Evolutionary conservation across 2,329 filamentous ascomycete genomes (phyloP).

Genomic region (Paecilomyces formosus): DNA sequence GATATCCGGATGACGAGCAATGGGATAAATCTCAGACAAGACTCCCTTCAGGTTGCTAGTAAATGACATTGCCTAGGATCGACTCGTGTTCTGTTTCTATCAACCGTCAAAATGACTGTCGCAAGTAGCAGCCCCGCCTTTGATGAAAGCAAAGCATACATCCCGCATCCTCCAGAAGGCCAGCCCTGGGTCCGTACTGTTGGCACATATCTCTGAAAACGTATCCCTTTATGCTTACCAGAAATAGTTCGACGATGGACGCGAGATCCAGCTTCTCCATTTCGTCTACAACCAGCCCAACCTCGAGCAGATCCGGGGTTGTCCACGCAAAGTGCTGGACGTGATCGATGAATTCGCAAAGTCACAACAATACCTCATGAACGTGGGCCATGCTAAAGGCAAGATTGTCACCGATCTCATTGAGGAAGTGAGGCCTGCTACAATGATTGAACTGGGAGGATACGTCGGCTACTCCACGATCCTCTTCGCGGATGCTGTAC

Average conservation of each 20-base stretch:
- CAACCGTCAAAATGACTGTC: neutral
- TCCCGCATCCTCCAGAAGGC: neutral
- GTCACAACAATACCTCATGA: conserved; percentile 67
- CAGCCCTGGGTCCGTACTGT: neutral
- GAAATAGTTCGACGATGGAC: conserved; percentile 46
- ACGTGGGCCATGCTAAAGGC: conserved; percentile 66
- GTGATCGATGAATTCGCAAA: conserved; percentile 62
- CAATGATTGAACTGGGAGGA: conserved; percentile 68
- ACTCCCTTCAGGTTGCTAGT: neutral
- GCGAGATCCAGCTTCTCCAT: conserved; percentile 64
- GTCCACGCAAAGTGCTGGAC: conserved; percentile 53
- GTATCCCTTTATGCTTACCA: neutral
- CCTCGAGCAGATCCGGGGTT: conserved; percentile 54
- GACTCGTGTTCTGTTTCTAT: neutral
- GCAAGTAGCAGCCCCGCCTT: neutral
- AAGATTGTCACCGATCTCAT: conserved; percentile 61
- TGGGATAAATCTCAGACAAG: neutral
- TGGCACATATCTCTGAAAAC: neutral
- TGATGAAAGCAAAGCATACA: neutral
- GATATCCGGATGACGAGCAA: neutral
- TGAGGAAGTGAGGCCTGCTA: conserved; percentile 51
- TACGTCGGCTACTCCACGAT: conserved; percentile 77
- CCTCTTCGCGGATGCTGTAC: conserved; percentile 59
- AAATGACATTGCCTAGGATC: neutral
- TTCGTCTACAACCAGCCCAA: conserved; percentile 56